Conservation (phyloP, 805 yeast genomes). For the Yarrowia sp. region DNA sequence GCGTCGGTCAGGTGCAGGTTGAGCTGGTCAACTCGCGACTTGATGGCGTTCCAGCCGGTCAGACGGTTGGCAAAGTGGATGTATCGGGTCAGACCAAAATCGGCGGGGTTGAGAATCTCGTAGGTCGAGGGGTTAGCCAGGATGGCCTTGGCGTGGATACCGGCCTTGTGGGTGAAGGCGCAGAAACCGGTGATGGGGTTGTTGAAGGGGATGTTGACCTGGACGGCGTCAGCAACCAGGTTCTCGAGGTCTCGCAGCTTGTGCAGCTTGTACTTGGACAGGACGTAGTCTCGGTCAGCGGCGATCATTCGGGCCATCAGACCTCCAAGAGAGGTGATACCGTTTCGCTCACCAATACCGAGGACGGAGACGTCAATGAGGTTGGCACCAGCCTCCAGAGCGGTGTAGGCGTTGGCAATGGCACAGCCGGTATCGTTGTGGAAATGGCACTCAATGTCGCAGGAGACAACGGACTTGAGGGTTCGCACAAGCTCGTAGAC, state of each 20-base stretch:
- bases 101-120: slow-evolving; percentile 92
- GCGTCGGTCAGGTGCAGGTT: slow-evolving; percentile 88
- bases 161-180: slow-evolving; percentile 99
- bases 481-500: slow-evolving; percentile 96
- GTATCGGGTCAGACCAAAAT: slow-evolving; percentile 94
- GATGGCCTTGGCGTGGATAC: slow-evolving; percentile 98
- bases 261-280: slow-evolving; percentile 92
- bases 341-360: slow-evolving; percentile 99
- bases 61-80: slow-evolving; percentile 97
- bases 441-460: slow-evolving; percentile 98
- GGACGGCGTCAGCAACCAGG: slow-evolving; percentile 96
- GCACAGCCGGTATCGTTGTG: slow-evolving; percentile 99
- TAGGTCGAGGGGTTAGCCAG: slow-evolving; percentile 99
- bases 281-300: slow-evolving; percentile 94
- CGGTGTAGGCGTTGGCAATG: slow-evolving; percentile 97
- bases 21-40: slow-evolving; percentile 96
- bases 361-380: slow-evolving; percentile 93
- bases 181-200: slow-evolving; percentile 99
- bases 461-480: slow-evolving; percentile 87
- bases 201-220: slow-evolving; percentile 96
- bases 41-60: slow-evolving; percentile 99
- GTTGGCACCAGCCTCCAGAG: slow-evolving; percentile 96
- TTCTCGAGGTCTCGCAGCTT: slow-evolving; percentile 95
- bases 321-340: slow-evolving; percentile 97
- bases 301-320: slow-evolving; percentile 99